phyloP scores from a whole-genome alignment of 441 rosid genomes.

The Rhodomyrtus psidioides region DNA sequence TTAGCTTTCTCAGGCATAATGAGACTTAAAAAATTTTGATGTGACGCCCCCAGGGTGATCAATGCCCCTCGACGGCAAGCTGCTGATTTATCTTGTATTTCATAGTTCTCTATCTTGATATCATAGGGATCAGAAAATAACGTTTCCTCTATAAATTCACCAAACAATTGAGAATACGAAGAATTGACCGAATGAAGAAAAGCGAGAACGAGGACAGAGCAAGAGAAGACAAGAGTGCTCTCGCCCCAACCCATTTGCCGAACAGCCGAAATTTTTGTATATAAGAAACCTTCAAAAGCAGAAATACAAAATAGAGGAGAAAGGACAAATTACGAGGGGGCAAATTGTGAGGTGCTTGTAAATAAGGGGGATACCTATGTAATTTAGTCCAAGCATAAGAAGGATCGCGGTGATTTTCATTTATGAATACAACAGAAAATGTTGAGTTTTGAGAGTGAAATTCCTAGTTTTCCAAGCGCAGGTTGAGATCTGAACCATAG shows the following conservation, averaged over 20 bases:
- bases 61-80: conserved; percentile 2
- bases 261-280: not conserved
- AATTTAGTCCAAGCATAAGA: not conserved
- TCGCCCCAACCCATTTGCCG: not conserved
- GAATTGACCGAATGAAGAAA: not conserved
- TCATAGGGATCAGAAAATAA: not conserved
- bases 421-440: not conserved
- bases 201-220: not conserved
- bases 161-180: not conserved
- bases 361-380: not conserved
- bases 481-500: not conserved
- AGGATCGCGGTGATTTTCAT: not conserved
- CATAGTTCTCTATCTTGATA: not conserved
- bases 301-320: not conserved
- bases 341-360: not conserved
- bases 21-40: not conserved
- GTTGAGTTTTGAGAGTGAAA: not conserved
- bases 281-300: not conserved
- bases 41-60: not conserved
- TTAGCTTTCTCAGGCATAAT: not conserved
- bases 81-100: not conserved
- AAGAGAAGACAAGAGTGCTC: not conserved
- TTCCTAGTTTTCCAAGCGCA: not conserved
- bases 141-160: not conserved
- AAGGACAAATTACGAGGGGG: not conserved